Percentiles rank a stretch among this genome's conserved stretches.
phyloP scores from a whole-genome alignment of 2,329 filamentous ascomycete genomes.

The Venturia aucupariae region DNA sequence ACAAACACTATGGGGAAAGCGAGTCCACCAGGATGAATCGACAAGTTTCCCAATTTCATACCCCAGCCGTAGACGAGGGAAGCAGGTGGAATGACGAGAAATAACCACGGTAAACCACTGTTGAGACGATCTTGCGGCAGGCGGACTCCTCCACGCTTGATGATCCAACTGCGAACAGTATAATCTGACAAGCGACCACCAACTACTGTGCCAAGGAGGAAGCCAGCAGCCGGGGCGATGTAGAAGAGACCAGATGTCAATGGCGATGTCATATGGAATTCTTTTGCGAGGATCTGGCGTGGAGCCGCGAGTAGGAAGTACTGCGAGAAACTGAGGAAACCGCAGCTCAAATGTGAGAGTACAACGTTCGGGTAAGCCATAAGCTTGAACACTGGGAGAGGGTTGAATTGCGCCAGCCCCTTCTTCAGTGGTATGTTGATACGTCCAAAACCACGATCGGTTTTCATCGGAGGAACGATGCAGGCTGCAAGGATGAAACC shows the following conservation, averaged over 20 bases:
- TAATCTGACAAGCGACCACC: slow-evolving; percentile 19
- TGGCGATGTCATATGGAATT: slow-evolving; percentile 19
- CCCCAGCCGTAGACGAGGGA: slow-evolving; percentile 31
- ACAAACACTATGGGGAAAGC: slow-evolving; percentile 27
- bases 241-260: slow-evolving; percentile 20
- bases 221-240: slow-evolving; percentile 19
- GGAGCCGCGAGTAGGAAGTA: slow-evolving; percentile 19
- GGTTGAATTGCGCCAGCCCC: slow-evolving; percentile 18
- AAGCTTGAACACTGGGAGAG: slow-evolving; percentile 19
- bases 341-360: slow-evolving; percentile 18
- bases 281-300: slow-evolving; percentile 17
- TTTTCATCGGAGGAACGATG: slow-evolving; percentile 18
- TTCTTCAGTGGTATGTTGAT: not conserved
- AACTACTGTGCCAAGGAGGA: slow-evolving; percentile 19
- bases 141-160: slow-evolving; percentile 16
- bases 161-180: slow-evolving; percentile 19
- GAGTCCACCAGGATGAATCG: slow-evolving; percentile 25
- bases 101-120: slow-evolving; percentile 21
- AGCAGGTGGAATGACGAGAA: slow-evolving; percentile 25
- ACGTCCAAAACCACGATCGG: not conserved
- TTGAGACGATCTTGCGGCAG: slow-evolving; percentile 21
- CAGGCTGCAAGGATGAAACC: slow-evolving; percentile 23
- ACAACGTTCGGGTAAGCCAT: slow-evolving; percentile 21
- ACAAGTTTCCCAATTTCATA: slow-evolving; percentile 19
- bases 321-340: slow-evolving; percentile 20